Evolutionary conservation across 495 filamentous ascomycete species (phyloP).

Genomic region (Aspergillus funiculosus): DNA sequence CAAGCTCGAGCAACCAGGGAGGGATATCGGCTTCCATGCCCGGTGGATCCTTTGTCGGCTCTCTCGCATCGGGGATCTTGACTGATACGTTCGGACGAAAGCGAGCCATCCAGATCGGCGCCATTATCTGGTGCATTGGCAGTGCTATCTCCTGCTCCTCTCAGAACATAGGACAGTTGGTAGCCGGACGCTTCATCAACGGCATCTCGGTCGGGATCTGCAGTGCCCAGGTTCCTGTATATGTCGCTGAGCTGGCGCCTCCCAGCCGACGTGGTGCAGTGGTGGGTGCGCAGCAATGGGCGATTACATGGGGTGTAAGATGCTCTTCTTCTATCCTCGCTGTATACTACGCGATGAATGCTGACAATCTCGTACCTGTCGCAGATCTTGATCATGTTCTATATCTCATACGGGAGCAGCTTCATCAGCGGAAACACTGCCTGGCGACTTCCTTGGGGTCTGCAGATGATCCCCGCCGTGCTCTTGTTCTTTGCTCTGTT

Average conservation of each 20-base stretch:
- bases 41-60: conserved; percentile 67
- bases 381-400: conserved; percentile 72
- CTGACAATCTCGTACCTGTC: too few species aligned
- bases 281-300: conserved; percentile 71
- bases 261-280: conserved; percentile 68
- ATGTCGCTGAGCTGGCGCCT: conserved; percentile 69
- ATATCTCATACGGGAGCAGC: conserved; percentile 69
- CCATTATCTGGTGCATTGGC: conserved; percentile 62
- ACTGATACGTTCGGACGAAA: conserved; percentile 67
- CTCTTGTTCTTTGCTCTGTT: conserved; percentile 58
- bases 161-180: conserved; percentile 69
- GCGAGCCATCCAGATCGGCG: conserved; percentile 58
- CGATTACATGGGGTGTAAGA: conserved; percentile 66
- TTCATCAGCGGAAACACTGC: conserved; percentile 51
- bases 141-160: conserved; percentile 65
- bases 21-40: conserved; percentile 69
- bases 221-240: conserved; percentile 76
- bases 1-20: conserved; percentile 45
- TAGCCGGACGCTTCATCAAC: conserved; percentile 72
- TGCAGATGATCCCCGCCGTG: conserved; percentile 69
- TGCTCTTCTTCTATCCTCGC: neutral
- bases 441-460: conserved; percentile 71
- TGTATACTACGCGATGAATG: neutral
- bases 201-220: conserved; percentile 73
- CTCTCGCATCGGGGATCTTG: conserved; percentile 59